A percentile compares a stretch with the other conserved stretches of the same genome.
Evolutionary conservation across 2,329 filamentous ascomycete genomes (phyloP).

Genomic region (Nectriaceae sp.): DNA sequence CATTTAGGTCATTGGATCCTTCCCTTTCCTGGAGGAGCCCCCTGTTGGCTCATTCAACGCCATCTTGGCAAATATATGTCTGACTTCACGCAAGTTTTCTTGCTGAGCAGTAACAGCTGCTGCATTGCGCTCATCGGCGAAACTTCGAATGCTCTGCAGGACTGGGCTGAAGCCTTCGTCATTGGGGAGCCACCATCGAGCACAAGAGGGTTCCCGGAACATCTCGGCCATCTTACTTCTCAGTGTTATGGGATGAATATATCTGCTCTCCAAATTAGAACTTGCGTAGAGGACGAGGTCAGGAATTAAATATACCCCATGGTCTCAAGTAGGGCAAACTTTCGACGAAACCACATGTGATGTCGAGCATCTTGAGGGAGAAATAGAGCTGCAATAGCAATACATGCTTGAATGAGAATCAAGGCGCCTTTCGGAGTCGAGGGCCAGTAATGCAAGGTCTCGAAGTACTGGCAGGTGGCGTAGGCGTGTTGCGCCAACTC

Average conservation of each 20-base stretch:
- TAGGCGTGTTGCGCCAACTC: slow-evolving; percentile 66
- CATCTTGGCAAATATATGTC: slow-evolving; percentile 69
- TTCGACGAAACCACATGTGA: slow-evolving; percentile 76
- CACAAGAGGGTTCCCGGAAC: slow-evolving; percentile 71
- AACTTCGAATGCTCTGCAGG: slow-evolving; percentile 74
- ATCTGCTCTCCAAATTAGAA: slow-evolving; percentile 53
- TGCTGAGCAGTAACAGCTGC: slow-evolving; percentile 57
- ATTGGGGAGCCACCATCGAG: slow-evolving; percentile 87
- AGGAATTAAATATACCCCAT: slow-evolving; percentile 64
- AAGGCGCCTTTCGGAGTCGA: slow-evolving; percentile 69
- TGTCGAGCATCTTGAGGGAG: slow-evolving; percentile 74
- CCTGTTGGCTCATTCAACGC: slow-evolving; percentile 30
- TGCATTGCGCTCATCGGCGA: slow-evolving; percentile 76
- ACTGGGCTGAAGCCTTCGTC: slow-evolving; percentile 74
- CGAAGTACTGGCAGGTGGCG: slow-evolving; percentile 75
- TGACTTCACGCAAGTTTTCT: slow-evolving; percentile 73
- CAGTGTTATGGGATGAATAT: slow-evolving; percentile 76
- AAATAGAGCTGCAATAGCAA: slow-evolving; percentile 77
- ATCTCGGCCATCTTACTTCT: slow-evolving; percentile 74
- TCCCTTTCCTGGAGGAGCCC: slow-evolving; percentile 7
- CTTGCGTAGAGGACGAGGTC: background rate
- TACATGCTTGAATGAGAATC: slow-evolving; percentile 71
- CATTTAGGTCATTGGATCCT: background rate
- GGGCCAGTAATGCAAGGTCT: slow-evolving; percentile 74
- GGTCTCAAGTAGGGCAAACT: slow-evolving; percentile 76